Percentiles rank a stretch among this genome's conserved stretches.
These are phyloP conservation scores for Dipteronia dyeriana DNA, from an alignment of 345 rosid genomes.

Conservation along the genomic window DNA sequence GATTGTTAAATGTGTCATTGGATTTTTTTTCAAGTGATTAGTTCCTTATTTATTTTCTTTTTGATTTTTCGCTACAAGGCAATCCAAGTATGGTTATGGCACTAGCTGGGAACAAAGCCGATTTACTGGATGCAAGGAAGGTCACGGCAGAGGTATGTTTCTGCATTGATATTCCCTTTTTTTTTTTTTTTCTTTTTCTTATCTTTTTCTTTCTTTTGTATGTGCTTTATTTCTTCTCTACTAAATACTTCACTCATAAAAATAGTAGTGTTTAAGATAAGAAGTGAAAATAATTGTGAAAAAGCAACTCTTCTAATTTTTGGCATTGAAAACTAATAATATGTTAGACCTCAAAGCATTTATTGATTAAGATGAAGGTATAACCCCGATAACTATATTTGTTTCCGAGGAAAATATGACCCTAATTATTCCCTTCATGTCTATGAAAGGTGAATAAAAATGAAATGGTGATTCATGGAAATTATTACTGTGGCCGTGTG, in stretches of 20 bases:
- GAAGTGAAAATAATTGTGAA: background rate
- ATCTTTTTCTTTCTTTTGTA: background rate
- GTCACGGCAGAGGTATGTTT: conserved; percentile 61
- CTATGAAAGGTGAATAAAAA: background rate
- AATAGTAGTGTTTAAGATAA: background rate
- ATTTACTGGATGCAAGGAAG: conserved; percentile 78
- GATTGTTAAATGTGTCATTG: background rate
- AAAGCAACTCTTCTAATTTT: background rate
- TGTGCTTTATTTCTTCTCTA: background rate
- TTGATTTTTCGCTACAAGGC: conserved; percentile 43
- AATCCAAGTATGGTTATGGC: conserved; percentile 92
- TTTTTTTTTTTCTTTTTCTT: background rate
- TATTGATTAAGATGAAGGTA: background rate
- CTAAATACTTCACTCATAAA: background rate
- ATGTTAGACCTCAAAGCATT: background rate
- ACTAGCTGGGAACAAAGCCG: conserved; percentile 93
- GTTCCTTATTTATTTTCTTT: conserved; percentile 8
- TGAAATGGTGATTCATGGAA: background rate
- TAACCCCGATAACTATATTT: background rate
- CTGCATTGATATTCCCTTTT: conserved; percentile 7
- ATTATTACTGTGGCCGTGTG: background rate
- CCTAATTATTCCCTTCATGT: background rate
- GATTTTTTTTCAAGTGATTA: background rate
- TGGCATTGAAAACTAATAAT: background rate
- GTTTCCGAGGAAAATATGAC: background rate